Conservation (phyloP, 441 rosid species). For the Macaranga tanarius region DNA sequence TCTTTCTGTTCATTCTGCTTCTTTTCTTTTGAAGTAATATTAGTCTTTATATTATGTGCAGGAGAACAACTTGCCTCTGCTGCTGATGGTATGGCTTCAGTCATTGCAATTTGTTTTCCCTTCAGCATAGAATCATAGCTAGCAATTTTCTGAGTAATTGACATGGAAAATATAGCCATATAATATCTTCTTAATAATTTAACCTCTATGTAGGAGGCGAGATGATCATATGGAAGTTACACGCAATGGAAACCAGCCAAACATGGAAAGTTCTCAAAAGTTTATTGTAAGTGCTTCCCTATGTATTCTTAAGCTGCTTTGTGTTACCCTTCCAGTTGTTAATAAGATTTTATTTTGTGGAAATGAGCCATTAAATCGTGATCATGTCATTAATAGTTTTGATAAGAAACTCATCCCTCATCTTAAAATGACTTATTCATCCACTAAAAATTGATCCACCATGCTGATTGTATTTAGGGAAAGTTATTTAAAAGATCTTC, state of each 20-base stretch:
- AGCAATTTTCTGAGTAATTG: neutral
- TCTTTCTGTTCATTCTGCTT: neutral
- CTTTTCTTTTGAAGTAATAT: neutral
- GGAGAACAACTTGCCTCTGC: conserved; percentile 95
- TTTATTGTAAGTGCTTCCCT: conserved; percentile 51
- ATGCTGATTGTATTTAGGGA: neutral
- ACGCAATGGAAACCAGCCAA: conserved; percentile 63
- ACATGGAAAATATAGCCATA: neutral
- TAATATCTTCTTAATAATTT: conserved; percentile 7
- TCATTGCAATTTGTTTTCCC: conserved; percentile 13
- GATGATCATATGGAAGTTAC: conserved; percentile 80
- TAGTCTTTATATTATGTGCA: conserved; percentile 32
- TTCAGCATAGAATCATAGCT: neutral
- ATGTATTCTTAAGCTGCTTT: conserved; percentile 20
- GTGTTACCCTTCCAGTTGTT: neutral
- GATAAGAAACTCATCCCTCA: no score
- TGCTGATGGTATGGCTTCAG: conserved; percentile 72
- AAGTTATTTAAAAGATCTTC: neutral
- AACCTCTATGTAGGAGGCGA: conserved; percentile 64
- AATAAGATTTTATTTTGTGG: neutral
- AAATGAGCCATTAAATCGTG: neutral
- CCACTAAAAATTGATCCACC: no score
- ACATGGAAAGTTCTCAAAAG: conserved; percentile 81
- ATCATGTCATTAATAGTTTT: no score
- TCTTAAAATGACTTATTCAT: no score